A percentile compares a stretch with the other conserved stretches of the same genome.
phyloP scores from a whole-genome alignment of 2,329 filamentous ascomycete genomes.

The Cladosporium oxysporum region DNA sequence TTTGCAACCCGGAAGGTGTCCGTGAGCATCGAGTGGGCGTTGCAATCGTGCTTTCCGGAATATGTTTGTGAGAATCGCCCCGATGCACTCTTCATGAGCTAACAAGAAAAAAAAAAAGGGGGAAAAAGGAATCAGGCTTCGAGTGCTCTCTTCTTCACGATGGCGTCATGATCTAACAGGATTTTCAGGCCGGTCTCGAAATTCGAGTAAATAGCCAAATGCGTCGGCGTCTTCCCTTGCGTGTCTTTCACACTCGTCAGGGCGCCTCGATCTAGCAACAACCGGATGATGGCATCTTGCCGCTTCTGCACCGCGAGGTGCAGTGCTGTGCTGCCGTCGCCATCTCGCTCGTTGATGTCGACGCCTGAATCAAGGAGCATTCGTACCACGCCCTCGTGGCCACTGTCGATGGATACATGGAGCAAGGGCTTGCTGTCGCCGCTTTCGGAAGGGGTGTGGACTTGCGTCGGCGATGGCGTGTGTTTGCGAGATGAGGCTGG shows the following conservation, averaged over 20 bases:
- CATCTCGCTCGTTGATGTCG: not conserved
- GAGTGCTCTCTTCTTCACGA: not conserved
- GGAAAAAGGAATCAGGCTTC: not conserved
- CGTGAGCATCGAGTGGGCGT: too few species aligned
- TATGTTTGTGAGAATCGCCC: not conserved
- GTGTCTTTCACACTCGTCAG: not conserved
- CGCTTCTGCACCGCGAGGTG: not conserved
- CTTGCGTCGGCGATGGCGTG: not conserved
- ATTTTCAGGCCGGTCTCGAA: not conserved
- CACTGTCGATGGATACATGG: not conserved
- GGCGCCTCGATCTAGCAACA: not conserved
- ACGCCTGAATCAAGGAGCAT: not conserved
- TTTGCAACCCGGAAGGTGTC: too few species aligned
- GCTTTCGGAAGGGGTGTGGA: not conserved
- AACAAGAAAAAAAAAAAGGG: too few species aligned
- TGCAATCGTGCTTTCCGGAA: not conserved
- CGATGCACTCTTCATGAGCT: too few species aligned
- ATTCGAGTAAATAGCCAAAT: conserved; percentile 1
- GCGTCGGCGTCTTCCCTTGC: not conserved
- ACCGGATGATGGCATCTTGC: not conserved
- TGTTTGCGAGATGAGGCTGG: not conserved
- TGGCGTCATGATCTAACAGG: not conserved
- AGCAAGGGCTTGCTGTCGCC: not conserved
- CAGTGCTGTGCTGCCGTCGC: not conserved
- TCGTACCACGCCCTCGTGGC: not conserved